phyloP scores from a whole-genome alignment of 2,329 filamentous ascomycete species.

The Phaeosphaeriaceae sp. region DNA sequence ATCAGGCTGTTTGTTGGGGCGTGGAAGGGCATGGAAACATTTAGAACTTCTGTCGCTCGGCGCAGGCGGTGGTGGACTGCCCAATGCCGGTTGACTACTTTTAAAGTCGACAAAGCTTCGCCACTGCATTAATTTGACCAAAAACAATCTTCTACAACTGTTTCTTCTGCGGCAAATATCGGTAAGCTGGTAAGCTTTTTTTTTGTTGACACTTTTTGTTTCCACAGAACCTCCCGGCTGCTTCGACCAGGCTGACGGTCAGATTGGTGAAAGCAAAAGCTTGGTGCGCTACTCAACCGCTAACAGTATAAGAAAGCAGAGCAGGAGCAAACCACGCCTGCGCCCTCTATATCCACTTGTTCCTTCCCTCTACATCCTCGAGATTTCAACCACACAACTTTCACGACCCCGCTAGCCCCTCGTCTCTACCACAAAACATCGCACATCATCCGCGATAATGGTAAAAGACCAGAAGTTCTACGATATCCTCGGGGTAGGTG shows the following conservation, averaged over 20 bases:
- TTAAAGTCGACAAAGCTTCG: constrained; percentile 39
- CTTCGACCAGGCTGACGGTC: constrained; percentile 24
- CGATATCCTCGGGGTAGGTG: constrained; percentile 74
- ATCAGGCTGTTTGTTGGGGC: constrained; percentile 36
- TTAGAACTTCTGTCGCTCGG: constrained; percentile 45
- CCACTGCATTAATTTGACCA: constrained; percentile 19
- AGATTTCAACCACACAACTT: constrained; percentile 22
- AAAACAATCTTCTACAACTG: neutral
- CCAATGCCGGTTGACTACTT: constrained; percentile 40
- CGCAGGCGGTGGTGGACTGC: constrained; percentile 38
- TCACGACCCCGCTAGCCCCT: constrained; percentile 36
- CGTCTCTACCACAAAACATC: constrained; percentile 15
- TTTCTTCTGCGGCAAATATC: constrained; percentile 13
- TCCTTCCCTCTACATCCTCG: constrained; percentile 8
- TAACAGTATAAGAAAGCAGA: constrained; percentile 19
- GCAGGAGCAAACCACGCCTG: constrained; percentile 6
- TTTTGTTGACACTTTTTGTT: constrained; percentile 5
- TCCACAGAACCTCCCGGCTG: constrained; percentile 10
- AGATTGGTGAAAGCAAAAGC: constrained; percentile 19
- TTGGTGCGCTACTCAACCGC: constrained; percentile 14
- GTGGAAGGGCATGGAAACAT: constrained; percentile 44
- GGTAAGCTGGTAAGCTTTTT: constrained; percentile 32
- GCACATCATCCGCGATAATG: constrained; percentile 60
- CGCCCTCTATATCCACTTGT: constrained; percentile 4
- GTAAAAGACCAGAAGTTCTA: constrained; percentile 82